phyloP scores from a whole-genome alignment of 805 yeast genomes.

The Monosporozyma siamensis region DNA sequence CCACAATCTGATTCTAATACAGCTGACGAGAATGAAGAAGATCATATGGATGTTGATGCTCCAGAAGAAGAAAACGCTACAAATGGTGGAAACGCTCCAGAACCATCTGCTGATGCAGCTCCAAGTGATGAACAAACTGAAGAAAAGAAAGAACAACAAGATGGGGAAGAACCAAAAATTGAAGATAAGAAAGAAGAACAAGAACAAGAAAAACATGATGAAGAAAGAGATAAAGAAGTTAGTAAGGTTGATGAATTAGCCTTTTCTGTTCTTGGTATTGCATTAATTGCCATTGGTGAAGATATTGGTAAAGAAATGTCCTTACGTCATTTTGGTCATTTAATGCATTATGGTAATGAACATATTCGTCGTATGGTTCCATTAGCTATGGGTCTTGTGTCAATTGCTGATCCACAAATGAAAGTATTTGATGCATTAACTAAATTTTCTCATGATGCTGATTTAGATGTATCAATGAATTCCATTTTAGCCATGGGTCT shows the following conservation, averaged over 20 bases:
- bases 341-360: conserved; percentile 95
- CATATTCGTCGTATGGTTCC: conserved; percentile 91
- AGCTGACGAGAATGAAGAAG: conserved; percentile 14
- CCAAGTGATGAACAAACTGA: conserved; percentile 31
- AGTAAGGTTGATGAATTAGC: conserved; percentile 39
- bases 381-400: conserved; percentile 92
- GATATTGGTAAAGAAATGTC: conserved; percentile 97
- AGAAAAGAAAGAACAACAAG: conserved; percentile 33
- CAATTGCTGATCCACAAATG: conserved; percentile 92
- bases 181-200: conserved; percentile 24
- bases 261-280: conserved; percentile 89
- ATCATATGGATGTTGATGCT: conserved; percentile 19
- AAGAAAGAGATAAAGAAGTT: conserved; percentile 24
- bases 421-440: conserved; percentile 94
- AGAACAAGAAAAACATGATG: conserved; percentile 14
- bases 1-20: conserved; percentile 24
- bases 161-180: conserved; percentile 19
- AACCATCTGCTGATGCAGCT: conserved; percentile 7
- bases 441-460: conserved; percentile 92
- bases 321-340: conserved; percentile 90
- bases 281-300: conserved; percentile 93
- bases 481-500: conserved; percentile 96
- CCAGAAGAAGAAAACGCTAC: neutral
- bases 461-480: conserved; percentile 86
- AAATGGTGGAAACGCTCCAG: conserved; percentile 5